phyloP scores from a whole-genome alignment of 306 rosid genomes.

The Trifolium repens region DNA sequence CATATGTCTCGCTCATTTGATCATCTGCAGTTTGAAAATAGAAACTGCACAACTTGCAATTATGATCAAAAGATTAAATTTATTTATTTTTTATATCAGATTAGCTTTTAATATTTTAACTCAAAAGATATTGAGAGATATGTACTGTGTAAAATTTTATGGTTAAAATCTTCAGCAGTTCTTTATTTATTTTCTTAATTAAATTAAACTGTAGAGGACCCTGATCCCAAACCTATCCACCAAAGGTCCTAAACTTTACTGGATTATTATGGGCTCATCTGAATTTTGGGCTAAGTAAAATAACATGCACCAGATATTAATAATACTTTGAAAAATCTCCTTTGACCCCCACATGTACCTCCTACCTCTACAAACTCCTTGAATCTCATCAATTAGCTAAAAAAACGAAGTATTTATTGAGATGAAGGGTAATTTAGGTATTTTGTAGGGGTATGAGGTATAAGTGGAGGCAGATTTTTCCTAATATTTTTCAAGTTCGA shows the following conservation, averaged over 20 bases:
- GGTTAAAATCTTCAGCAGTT: neutral
- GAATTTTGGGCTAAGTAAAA: conserved; percentile 5
- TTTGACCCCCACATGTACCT: too few relatives aligned
- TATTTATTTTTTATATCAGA: neutral
- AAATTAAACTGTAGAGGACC: neutral
- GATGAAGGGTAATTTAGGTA: too few relatives aligned
- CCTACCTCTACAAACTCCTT: too few relatives aligned
- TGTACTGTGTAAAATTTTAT: neutral
- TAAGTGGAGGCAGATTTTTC: too few relatives aligned
- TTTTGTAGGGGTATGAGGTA: too few relatives aligned
- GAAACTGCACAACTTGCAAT: neutral
- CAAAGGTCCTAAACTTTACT: conserved; percentile 1
- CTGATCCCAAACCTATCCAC: conserved; percentile 10
- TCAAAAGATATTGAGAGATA: neutral
- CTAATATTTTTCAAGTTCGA: too few relatives aligned
- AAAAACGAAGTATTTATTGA: too few relatives aligned
- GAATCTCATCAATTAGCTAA: too few relatives aligned
- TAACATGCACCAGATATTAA: neutral
- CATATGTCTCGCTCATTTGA: neutral
- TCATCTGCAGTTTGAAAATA: neutral
- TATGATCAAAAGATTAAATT: neutral
- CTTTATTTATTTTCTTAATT: neutral
- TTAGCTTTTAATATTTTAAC: neutral
- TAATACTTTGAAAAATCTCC: too few relatives aligned
- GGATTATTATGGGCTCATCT: conserved; percentile 17